Conservation (phyloP, 805 yeast genomes). For the Candida pini region DNA sequence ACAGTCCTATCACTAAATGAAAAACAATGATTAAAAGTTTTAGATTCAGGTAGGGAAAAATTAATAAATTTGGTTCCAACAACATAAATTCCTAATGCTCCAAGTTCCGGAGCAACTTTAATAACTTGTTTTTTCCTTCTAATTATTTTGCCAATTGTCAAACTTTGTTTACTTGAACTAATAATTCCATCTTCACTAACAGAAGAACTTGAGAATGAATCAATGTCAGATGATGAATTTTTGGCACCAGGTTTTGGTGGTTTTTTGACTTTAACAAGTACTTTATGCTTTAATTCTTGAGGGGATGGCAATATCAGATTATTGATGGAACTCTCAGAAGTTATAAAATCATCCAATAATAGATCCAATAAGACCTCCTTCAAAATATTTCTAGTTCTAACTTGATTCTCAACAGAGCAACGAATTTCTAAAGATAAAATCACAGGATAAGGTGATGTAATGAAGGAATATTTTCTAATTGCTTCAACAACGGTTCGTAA, state of each 20-base stretch:
- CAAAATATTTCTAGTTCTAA: constrained; percentile 47
- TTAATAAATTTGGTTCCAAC: constrained; percentile 75
- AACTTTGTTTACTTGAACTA: constrained; percentile 3
- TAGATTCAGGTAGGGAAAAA: constrained; percentile 82
- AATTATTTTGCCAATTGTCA: constrained; percentile 19
- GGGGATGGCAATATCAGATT: constrained; percentile 61
- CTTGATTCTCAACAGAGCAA: constrained; percentile 67
- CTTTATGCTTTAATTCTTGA: constrained; percentile 56
- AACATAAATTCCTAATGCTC: constrained; percentile 63
- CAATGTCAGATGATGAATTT: constrained; percentile 10
- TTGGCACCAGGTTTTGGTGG: constrained; percentile 21
- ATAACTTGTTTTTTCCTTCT: constrained; percentile 12
- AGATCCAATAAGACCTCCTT: constrained; percentile 53
- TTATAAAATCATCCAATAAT: constrained; percentile 38
- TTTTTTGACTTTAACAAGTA: constrained; percentile 76
- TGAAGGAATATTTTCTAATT: constrained; percentile 80
- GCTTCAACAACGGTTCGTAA: constrained; percentile 65
- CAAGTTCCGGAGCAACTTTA: constrained; percentile 38
- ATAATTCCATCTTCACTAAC: constrained; percentile 21
- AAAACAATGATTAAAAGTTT: constrained; percentile 74
- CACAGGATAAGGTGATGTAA: constrained; percentile 80
- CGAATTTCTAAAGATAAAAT: constrained; percentile 82
- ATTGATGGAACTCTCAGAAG: too few relatives aligned
- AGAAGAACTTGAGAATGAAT: constrained; percentile 20
- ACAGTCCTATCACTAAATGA: constrained; percentile 77